These are phyloP conservation scores for Kalmanozyma brasiliensis DNA, from an alignment of 1,284 basidiomycete genomes.

Conservation along the genomic window DNA sequence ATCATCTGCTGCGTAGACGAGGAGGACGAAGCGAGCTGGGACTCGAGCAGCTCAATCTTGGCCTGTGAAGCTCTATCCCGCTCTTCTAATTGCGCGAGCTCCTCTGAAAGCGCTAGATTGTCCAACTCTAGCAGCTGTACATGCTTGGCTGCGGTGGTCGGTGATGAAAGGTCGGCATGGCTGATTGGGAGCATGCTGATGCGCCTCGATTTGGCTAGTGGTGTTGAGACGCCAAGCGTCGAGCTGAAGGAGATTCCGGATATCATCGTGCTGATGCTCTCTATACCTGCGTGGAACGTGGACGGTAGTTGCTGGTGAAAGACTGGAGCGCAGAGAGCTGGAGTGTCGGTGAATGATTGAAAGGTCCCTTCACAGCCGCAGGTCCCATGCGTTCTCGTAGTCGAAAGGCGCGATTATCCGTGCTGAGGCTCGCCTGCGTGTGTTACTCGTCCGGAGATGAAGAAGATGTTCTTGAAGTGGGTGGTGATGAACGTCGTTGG, in stretches of 20 bases:
- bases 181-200: constrained; percentile 17
- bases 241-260: constrained; percentile 14
- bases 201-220: constrained; percentile 10
- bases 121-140: constrained; percentile 27
- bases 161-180: constrained; percentile 13
- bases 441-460: too few species aligned
- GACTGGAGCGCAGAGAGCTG: too few species aligned
- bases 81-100: constrained; percentile 11
- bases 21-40: constrained; percentile 4
- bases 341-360: too few species aligned
- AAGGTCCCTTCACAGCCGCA: too few species aligned
- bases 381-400: too few species aligned
- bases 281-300: too few species aligned
- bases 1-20: not conserved
- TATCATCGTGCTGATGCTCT: constrained; percentile 14
- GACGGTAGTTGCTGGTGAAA: too few species aligned
- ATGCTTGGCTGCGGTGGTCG: constrained; percentile 3
- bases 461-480: too few species aligned
- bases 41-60: constrained; percentile 1
- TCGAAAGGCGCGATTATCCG: too few species aligned
- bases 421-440: too few species aligned
- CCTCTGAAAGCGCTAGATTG: constrained; percentile 18
- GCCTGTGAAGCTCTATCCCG: not conserved
- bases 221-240: constrained; percentile 2
- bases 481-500: too few species aligned